A percentile compares a stretch with the other conserved stretches of the same genome.
Conservation (phyloP, 139 green algal species). For the Auxenochlorella pyrenoidosa region DNA sequence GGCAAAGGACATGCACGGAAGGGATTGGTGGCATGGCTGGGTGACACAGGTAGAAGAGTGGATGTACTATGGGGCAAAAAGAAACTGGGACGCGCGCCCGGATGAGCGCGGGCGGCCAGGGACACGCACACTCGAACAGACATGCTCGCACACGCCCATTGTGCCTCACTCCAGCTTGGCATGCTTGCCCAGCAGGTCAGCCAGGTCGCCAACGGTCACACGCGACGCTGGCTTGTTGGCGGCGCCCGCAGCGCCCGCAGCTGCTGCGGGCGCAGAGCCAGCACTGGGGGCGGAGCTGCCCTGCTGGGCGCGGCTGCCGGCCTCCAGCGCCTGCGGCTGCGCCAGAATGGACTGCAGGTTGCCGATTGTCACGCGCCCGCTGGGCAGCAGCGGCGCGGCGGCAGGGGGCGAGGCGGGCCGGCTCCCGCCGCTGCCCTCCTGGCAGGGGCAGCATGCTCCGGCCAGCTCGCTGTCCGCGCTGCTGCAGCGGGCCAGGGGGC, state of each 20-base stretch:
- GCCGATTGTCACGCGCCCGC: slow-evolving; percentile 14
- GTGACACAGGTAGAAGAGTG: neutral
- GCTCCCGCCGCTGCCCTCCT: neutral
- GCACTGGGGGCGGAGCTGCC: neutral
- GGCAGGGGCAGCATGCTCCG: neutral
- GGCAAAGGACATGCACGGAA: neutral
- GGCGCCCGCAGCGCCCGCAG: neutral
- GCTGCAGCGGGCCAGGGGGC: neutral
- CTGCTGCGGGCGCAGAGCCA: neutral
- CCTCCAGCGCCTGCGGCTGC: neutral
- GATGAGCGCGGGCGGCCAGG: neutral
- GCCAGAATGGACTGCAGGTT: slow-evolving; percentile 33
- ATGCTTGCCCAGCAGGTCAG: slow-evolving; percentile 35
- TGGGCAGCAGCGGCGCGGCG: neutral
- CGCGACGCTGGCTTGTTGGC: neutral
- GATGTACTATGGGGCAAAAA: neutral
- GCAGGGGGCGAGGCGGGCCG: neutral
- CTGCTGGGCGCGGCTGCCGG: neutral
- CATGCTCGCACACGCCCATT: too few species aligned
- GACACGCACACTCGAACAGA: too few species aligned
- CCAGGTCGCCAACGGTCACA: slow-evolving; percentile 31
- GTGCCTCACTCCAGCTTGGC: slow-evolving; percentile 14
- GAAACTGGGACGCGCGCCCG: neutral
- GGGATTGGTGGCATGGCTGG: neutral
- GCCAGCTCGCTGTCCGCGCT: neutral